Evolutionary conservation across 495 filamentous ascomycete species (phyloP).

Genomic region (Xylaria scruposa): DNA sequence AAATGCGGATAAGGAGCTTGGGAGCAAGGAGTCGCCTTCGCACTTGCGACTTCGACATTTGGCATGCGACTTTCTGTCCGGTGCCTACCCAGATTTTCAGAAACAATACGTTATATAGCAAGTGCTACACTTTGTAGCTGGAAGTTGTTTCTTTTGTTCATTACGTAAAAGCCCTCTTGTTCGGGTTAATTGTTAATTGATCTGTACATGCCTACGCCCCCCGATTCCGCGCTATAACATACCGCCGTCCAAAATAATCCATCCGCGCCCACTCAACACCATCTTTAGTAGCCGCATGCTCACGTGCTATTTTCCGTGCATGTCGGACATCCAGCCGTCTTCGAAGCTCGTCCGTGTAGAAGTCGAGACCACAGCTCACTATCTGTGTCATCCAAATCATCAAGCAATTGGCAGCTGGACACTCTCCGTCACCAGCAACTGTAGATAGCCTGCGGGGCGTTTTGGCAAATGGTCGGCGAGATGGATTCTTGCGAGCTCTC

Average conservation of each 20-base stretch:
- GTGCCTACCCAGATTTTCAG: not conserved
- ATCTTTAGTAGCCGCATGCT: constrained; percentile 17
- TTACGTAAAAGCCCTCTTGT: constrained; percentile 10
- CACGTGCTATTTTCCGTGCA: not conserved
- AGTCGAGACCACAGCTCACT: constrained; percentile 1
- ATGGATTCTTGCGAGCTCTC: constrained; percentile 23
- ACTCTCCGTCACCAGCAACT: not conserved
- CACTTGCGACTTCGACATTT: not conserved
- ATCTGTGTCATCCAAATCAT: not conserved
- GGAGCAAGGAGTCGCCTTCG: not conserved
- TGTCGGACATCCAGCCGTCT: not conserved
- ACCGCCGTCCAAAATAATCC: not conserved
- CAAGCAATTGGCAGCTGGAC: not conserved
- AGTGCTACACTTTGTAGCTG: not conserved
- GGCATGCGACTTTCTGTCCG: not conserved
- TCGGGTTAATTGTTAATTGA: not conserved
- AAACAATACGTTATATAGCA: not conserved
- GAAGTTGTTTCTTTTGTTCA: constrained; percentile 8
- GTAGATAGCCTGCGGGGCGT: not conserved
- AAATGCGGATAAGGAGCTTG: constrained; percentile 1
- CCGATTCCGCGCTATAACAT: not conserved
- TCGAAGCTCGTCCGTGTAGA: not conserved
- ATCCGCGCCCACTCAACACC: not conserved
- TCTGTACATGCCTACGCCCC: not conserved
- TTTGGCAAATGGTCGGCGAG: constrained; percentile 14